phyloP scores from a whole-genome alignment of 257 asterid genomes.

The Solanum tarapatanum region DNA sequence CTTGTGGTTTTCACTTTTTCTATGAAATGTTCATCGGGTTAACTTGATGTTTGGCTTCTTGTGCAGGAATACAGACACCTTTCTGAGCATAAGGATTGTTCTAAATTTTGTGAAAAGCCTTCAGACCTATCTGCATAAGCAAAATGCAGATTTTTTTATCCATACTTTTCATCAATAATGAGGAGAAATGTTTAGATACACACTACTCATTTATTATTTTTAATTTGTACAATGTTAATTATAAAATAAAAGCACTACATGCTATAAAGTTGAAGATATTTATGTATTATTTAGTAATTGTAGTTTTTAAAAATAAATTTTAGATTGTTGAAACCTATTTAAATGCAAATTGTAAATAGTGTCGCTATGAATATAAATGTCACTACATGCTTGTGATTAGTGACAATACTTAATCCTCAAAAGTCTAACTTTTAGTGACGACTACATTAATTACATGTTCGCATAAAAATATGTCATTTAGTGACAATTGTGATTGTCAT shows the following conservation, averaged over 20 bases:
- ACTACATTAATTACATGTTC: too few species aligned
- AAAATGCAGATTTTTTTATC: too few species aligned
- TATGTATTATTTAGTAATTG: too few species aligned
- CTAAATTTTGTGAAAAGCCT: conserved; percentile 86
- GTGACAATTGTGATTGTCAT: too few species aligned
- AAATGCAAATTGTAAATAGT: too few species aligned
- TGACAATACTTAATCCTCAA: not conserved
- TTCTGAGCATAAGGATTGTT: conserved; percentile 73
- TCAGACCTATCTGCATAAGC: conserved; percentile 47
- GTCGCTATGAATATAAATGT: not conserved
- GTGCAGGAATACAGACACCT: conserved; percentile 70
- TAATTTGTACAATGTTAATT: not conserved
- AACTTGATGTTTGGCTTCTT: not conserved
- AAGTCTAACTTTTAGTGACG: too few species aligned
- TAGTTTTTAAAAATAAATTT: too few species aligned
- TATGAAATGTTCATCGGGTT: not conserved
- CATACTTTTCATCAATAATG: not conserved
- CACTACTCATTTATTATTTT: not conserved
- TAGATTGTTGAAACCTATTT: too few species aligned
- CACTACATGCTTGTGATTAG: not conserved
- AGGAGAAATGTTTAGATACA: not conserved
- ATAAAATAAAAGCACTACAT: not conserved
- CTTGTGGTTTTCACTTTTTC: not conserved
- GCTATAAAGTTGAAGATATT: not conserved
- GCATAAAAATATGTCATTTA: too few species aligned